Conservation (phyloP, 169 alveolate genomes). For the Babesia microti region DNA sequence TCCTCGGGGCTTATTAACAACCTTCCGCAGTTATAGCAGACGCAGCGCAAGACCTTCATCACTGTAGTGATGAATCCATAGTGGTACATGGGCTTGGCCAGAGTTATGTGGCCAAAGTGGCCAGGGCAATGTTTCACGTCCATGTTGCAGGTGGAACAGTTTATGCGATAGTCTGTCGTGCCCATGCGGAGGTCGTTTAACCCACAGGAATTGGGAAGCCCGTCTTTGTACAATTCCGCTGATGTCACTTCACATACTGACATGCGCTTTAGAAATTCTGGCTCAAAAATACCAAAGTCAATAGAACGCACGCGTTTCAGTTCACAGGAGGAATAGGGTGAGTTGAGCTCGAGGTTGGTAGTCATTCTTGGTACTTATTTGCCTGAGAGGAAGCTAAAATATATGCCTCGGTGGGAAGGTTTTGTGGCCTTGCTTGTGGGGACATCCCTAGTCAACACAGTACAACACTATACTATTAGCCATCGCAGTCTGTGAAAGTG, state of each 20-base stretch:
- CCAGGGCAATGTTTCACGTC: conserved; percentile 94
- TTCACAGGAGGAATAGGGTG: conserved; percentile 71
- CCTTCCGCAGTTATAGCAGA: conserved; percentile 89
- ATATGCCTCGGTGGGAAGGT: too few species aligned
- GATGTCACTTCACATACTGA: conserved; percentile 79
- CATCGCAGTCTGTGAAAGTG: too few species aligned
- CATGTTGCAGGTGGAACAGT: conserved; percentile 90
- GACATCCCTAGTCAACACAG: too few species aligned
- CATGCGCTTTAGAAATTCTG: conserved; percentile 66
- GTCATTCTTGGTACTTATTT: conserved; percentile 22
- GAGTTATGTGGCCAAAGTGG: conserved; percentile 94
- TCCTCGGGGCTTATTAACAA: conserved; percentile 73
- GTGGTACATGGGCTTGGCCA: conserved; percentile 91
- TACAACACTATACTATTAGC: too few species aligned
- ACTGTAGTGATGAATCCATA: conserved; percentile 84
- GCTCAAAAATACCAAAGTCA: conserved; percentile 75
- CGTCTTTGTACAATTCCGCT: conserved; percentile 78
- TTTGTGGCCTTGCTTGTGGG: too few species aligned
- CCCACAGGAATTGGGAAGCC: conserved; percentile 81
- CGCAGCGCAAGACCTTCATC: conserved; percentile 85
- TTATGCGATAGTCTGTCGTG: conserved; percentile 83
- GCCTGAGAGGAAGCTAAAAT: too few species aligned
- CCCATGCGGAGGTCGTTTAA: conserved; percentile 93
- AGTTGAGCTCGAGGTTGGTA: conserved; percentile 60
- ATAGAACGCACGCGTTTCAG: conserved; percentile 67